Evolutionary conservation across 208 protist species (phyloP).

Genomic region (Leishmania turanica): DNA sequence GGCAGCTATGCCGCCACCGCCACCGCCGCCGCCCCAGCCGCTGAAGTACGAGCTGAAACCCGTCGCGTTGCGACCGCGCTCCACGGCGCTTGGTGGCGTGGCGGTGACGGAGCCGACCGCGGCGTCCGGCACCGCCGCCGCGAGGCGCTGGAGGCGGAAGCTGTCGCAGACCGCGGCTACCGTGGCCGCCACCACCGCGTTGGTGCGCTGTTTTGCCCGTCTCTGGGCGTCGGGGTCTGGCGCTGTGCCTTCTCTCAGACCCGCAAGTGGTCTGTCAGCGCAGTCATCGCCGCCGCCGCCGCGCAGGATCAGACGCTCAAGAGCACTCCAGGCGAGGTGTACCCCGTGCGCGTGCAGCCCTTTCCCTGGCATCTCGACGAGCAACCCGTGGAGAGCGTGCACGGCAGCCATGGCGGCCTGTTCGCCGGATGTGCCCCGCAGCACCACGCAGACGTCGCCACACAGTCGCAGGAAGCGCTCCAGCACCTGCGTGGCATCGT

Average conservation of each 20-base stretch:
- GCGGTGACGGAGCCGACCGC: neutral
- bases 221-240: constrained; percentile 28
- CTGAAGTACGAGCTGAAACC: constrained; percentile 24
- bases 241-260: neutral
- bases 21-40: constrained; percentile 1
- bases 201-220: constrained; percentile 48
- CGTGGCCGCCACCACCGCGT: constrained; percentile 45
- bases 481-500: constrained; percentile 26
- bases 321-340: constrained; percentile 46
- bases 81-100: neutral
- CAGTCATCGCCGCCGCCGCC: neutral
- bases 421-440: constrained; percentile 51
- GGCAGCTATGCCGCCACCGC: no score
- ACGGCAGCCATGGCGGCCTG: constrained; percentile 51
- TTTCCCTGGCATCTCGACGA: constrained; percentile 41
- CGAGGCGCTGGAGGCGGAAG: constrained; percentile 39
- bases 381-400: constrained; percentile 56
- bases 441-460: constrained; percentile 45
- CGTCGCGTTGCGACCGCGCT: neutral
- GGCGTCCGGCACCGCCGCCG: neutral
- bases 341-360: constrained; percentile 20
- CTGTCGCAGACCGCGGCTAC: constrained; percentile 60
- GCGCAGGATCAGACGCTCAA: constrained; percentile 48
- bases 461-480: constrained; percentile 51
- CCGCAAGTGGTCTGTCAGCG: neutral